Evolutionary conservation across 2,329 filamentous ascomycete species (phyloP).

Genomic region (Fusarium guadeloupense): DNA sequence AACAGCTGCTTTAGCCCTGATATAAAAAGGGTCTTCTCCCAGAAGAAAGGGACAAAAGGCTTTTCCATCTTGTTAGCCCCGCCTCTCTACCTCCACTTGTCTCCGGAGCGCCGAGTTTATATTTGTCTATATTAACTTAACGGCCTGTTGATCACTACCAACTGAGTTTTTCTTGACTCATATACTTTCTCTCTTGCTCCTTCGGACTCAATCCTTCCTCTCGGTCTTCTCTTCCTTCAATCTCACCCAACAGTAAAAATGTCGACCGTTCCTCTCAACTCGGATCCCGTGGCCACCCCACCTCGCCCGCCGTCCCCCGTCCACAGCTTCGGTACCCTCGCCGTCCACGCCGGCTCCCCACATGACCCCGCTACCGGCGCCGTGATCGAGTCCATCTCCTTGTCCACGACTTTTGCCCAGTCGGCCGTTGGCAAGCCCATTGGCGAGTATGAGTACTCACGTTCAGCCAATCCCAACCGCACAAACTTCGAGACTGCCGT

Average conservation of each 20-base stretch:
- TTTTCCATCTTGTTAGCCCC: constrained; percentile 22
- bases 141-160: constrained; percentile 17
- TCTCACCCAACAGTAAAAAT: constrained; percentile 23
- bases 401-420: constrained; percentile 97
- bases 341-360: constrained; percentile 91
- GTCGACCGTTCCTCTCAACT: constrained; percentile 41
- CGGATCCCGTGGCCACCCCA: constrained; percentile 74
- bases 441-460: constrained; percentile 90
- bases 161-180: not conserved
- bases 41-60: constrained; percentile 12
- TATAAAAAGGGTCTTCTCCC: constrained; percentile 35
- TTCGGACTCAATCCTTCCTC: not conserved
- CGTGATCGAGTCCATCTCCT: constrained; percentile 94
- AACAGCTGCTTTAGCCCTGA: constrained; percentile 31
- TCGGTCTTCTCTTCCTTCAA: not conserved
- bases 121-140: constrained; percentile 35
- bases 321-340: constrained; percentile 88
- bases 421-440: constrained; percentile 85
- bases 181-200: not conserved
- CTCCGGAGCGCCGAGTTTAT: constrained; percentile 22
- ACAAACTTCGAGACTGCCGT: constrained; percentile 93
- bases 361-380: constrained; percentile 93
- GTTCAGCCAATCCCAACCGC: constrained; percentile 93
- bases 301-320: constrained; percentile 75
- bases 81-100: constrained; percentile 28